Base-by-base conservation (phyloP, 1,284 basidiomycete species). In the Apiotrichum siamense region DNA sequence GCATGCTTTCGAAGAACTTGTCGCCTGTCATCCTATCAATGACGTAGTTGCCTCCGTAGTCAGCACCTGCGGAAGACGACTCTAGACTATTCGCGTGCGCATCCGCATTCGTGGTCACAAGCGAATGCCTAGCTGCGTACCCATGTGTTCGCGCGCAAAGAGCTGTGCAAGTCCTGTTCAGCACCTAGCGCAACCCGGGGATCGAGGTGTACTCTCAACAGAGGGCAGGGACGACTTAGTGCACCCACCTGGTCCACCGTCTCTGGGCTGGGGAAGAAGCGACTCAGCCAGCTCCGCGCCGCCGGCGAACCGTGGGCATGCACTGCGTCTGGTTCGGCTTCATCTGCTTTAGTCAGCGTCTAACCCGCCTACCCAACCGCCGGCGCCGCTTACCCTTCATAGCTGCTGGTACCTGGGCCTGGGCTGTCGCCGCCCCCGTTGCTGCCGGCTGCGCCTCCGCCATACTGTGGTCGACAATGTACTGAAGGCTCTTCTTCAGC, bases 1-100 rank as follows among this genome's bases (percentile, higher is more conserved):
- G 86, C 87, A 89, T 89, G 48, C 79, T 81, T 73, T 89, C 87
- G 55, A 88, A 88, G 58, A 84, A 77, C 64, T 79, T 78, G 67
- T 83, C 77, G 3, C 79, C 80, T 0, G 81, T 80, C 9, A 73
- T 71, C 18, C 86, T 77, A 39, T 85, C 77, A 25, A 80, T 71
- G 24, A 86, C 83, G 65, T 76, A 87, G 69, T 87, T 86, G 4
- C 85, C 85, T 71, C 37, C 2, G 4, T 6, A 26, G 35, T 60
- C 51, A 57, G 54, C 37, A 23, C 27, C 11, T 5, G 32, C 18
- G n/a, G 7, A 20, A 2, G 4, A 7, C 10, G 35, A 11, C 10
- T 21, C 23, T 21, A 12, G 33, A n/a, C 20, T 13, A 3, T 7
- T 23, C 13, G 36, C 15, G 17, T 7, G 17, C 33, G 13, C 33